Evolutionary conservation across 2,329 filamentous ascomycete genomes (phyloP), one percentile per base, ranked within the genome.

Genomic region (Aspergillus fischeri): DNA sequence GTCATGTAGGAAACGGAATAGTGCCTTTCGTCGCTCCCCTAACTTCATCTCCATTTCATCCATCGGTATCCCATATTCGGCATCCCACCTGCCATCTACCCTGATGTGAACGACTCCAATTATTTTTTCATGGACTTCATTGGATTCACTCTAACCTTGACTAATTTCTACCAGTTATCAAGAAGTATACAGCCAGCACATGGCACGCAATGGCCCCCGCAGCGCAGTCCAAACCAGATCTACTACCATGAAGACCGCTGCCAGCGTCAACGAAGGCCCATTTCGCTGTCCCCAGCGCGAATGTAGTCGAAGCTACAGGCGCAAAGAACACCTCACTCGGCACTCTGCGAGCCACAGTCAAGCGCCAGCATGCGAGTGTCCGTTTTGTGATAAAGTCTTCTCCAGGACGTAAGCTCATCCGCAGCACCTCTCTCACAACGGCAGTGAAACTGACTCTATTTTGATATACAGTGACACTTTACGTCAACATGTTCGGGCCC

Each of bases 261-360:
- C 41, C 41, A 44, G n/a, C 41, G 7, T 11, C 41, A 44, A n/a
- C 41, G 14, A 44, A 44, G 41, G 11, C 17, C 41, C 8, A 25
- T 63, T 59, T 50, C 32, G 35, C 25, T 68, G 66, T 35, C 32
- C 50, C 14, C 55, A 61, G 49, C 65, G 65, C 7, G 59, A 51
- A 32, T 67, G 66, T 44, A 54, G 47, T n/a, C 59, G 63, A 4
- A 58, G 49, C 25, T 67, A 68, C 58, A 59, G 49, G 20, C 66
- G 63, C 48, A 67, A 62, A 57, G 65, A 67, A 52, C 65, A 67
- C 54, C 52, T 67, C 6, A 60, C 62, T 38, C 60, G 65, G 38
- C 65, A 67, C 45, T 41, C 25, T 9, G 56, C 51, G 7, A 53
- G 55, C 32, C 60, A 63, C 57, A 27, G 45, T n/a, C 24, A 44